A percentile compares a stretch with the other conserved stretches of the same genome.
phyloP scores from a whole-genome alignment of 202 grass and related monocot genomes.

The Musa balbisiana region DNA sequence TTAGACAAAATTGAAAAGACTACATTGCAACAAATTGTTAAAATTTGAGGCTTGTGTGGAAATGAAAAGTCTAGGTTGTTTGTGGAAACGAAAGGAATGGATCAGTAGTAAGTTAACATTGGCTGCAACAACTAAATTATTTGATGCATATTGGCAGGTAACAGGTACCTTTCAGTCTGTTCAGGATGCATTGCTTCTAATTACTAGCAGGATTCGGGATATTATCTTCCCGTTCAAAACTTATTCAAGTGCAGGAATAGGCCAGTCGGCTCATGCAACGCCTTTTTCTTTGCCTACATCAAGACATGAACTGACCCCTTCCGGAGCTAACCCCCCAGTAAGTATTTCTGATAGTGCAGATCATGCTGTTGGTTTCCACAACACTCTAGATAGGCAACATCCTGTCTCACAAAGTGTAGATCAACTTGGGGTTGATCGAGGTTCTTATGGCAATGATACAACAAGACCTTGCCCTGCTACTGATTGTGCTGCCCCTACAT shows the following conservation, averaged over 20 bases:
- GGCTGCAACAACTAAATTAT: background rate
- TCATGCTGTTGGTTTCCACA: conserved; percentile 36
- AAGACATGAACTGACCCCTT: conserved; percentile 47
- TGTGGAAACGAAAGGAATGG: conserved; percentile 1
- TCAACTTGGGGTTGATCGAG: conserved; percentile 34
- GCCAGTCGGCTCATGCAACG: conserved; percentile 36
- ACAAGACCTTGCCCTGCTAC: conserved; percentile 36
- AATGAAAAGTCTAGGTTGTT: background rate
- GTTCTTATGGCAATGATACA: conserved; percentile 42
- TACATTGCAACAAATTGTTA: too few relatives aligned
- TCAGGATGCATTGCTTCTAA: conserved; percentile 53
- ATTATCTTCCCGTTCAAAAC: conserved; percentile 38
- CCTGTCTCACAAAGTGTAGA: conserved; percentile 36
- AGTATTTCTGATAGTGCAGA: conserved; percentile 42
- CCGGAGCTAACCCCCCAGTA: conserved; percentile 28
- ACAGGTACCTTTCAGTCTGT: conserved; percentile 58
- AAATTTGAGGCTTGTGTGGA: too few relatives aligned
- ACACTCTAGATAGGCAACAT: conserved; percentile 35
- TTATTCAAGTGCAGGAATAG: conserved; percentile 39
- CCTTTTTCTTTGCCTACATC: conserved; percentile 29
- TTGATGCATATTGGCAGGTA: conserved; percentile 36
- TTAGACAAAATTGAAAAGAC: too few relatives aligned
- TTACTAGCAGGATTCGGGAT: conserved; percentile 60
- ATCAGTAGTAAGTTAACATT: background rate
- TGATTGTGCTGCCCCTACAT: conserved; percentile 47